These are phyloP conservation scores for Earliella scabrosa DNA, from an alignment of 1,284 basidiomycete species.

Conservation along the genomic window DNA sequence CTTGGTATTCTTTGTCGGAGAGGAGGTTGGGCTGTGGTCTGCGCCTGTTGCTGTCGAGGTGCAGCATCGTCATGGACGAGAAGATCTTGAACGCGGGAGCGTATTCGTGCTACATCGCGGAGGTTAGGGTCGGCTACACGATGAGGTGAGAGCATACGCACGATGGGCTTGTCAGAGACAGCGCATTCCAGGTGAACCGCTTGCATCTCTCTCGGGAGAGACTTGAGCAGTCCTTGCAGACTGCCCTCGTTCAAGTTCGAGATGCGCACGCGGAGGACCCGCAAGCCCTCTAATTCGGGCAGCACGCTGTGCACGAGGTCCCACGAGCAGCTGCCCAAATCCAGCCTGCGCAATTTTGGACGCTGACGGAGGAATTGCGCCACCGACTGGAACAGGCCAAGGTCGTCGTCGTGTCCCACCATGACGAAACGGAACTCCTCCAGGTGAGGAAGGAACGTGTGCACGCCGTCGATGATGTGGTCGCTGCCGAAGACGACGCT, in stretches of 20 bases:
- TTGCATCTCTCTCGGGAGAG: constrained; percentile 52
- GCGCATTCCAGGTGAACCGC: constrained; percentile 56
- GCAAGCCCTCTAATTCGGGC: constrained; percentile 50
- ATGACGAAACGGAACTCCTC: constrained; percentile 64
- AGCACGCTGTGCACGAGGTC: constrained; percentile 56
- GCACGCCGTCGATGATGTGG: constrained; percentile 56
- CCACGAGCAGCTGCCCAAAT: constrained; percentile 67
- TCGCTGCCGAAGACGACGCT: constrained; percentile 66
- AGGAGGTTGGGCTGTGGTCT: constrained; percentile 60
- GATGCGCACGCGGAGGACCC: constrained; percentile 60
- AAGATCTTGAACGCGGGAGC: constrained; percentile 51
- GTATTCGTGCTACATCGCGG: constrained; percentile 49
- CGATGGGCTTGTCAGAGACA: constrained; percentile 53
- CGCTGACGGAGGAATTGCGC: constrained; percentile 55
- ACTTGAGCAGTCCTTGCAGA: constrained; percentile 43
- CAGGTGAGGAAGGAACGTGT: constrained; percentile 64
- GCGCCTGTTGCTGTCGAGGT: constrained; percentile 51
- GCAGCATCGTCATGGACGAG: constrained; percentile 57
- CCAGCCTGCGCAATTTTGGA: constrained; percentile 52
- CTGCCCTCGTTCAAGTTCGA: constrained; percentile 47
- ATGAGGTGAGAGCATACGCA: constrained; percentile 33
- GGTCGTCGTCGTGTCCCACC: constrained; percentile 63
- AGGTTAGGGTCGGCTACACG: neutral
- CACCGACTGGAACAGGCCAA: constrained; percentile 54
- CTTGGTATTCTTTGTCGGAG: constrained; percentile 59